Evolutionary conservation across 208 protist genomes (phyloP), one percentile per base, ranked within the genome.

Genomic region (Leishmania major): DNA sequence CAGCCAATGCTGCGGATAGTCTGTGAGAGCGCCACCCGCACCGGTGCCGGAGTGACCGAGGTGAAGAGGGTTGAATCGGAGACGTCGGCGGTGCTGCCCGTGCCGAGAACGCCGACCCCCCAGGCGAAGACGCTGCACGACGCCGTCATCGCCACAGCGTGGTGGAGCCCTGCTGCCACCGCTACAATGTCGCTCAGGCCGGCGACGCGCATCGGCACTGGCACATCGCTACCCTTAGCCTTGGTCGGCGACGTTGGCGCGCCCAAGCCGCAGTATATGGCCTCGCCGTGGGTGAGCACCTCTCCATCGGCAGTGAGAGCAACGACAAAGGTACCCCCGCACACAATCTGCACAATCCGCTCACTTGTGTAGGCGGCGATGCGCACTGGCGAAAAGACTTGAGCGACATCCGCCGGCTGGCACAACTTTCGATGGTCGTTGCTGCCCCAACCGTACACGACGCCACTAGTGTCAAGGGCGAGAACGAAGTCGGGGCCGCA

Each of bases 401-500:
- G 79, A 19, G 80, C 28, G 11, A 75, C 75, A 4, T 11, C 43
- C 22, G 53, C n/a, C 0, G 79, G 82, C 43, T 67, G 82, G 77
- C 59, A 59, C 45, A 78, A 82, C 77, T 75, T 73, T 40, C 84
- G 86, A 62, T 86, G 83, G 31, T 81, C 84, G 60, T 97, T 96
- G 83, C 78, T 93, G 70, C 94, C 93, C 92, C 94, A 97, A 17
- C 90, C 90, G 70, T 90, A 95, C 28, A 95, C 76, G 13, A 28
- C 40, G 15, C 88, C 88, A 11, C 28, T 28, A 43, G 74, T 78
- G 73, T 80, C 86, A 15, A 96, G 82, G 6, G 89, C 92, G 62
- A 97, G 71, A 25, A 89, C 90, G 76, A 89, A 96, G 82, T 93
- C 88, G 8, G 87, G 83, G n/a, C 93, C 93, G 81, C 90, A 92